These are phyloP conservation scores for Calonectria hongkongensis DNA, from an alignment of 2,329 filamentous ascomycete species.

Conservation along the genomic window DNA sequence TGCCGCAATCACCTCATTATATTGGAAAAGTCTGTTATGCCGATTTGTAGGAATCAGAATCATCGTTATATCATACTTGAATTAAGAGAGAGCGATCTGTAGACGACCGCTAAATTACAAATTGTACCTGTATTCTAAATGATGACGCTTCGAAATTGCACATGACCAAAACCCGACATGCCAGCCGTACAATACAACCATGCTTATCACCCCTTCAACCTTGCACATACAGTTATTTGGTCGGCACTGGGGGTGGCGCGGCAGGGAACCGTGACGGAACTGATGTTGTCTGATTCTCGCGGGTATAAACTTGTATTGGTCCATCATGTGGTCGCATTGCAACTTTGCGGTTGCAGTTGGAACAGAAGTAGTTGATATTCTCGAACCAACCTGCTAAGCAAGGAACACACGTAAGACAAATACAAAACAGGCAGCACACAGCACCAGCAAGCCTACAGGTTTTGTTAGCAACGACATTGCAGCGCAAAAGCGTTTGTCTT, in stretches of 20 bases:
- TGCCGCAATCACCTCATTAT: not conserved
- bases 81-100: not conserved
- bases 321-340: conserved; percentile 6
- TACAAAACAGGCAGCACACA: conserved; percentile 17
- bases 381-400: conserved; percentile 16
- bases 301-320: not conserved
- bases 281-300: not conserved
- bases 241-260: not conserved
- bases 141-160: not conserved
- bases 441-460: not conserved
- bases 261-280: not conserved
- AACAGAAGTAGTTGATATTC: conserved; percentile 14
- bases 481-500: not conserved
- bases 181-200: too few species aligned
- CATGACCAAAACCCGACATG: not conserved
- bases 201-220: not conserved
- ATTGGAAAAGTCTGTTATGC: not conserved
- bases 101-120: not conserved
- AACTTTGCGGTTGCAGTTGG: conserved; percentile 10
- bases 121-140: not conserved
- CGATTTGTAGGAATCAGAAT: not conserved
- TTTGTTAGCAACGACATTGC: not conserved
- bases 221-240: not conserved
- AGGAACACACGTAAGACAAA: conserved; percentile 5
- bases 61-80: not conserved